Evolutionary conservation across 1,284 basidiomycete genomes (phyloP), one percentile per base, ranked within the genome.

Genomic region (Schizophyllum amplum): DNA sequence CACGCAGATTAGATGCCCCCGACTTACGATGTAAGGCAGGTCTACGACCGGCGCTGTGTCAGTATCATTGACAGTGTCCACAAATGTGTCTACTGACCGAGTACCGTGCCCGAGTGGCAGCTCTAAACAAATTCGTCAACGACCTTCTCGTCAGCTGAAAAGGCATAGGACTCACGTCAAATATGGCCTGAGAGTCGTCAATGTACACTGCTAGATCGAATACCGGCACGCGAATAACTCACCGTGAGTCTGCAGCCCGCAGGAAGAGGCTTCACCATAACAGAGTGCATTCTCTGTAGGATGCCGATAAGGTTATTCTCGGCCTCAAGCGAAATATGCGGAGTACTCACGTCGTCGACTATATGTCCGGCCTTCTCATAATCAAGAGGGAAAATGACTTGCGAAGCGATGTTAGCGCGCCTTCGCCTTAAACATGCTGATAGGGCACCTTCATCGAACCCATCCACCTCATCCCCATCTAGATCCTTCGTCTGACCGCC

Each of bases 401-500:
- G 2, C 49, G 27, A 46, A 21, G 57, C 7, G 42, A 13, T 24
- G 25, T 5, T 23, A 51, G 33, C 17, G 15, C n/a, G n/a, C n/a
- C n/a, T 11, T 4, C 21, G 7, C 11, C 11, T 52, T 17, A 27
- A 21, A 26, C 42, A 23, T 23, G 17, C 22, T 27, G 4, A 49
- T 59, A 47, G 33, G 67, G 2, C 70, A 76, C 87, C 85, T 75
- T 91, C 87, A 59, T 92, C 86, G 53, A 70, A 76, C n/a, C 86
- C 86, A 61, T 84, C 81, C 0, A 72, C 59, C 65, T 88, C 80
- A 62, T 86, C 90, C 1, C 89, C 89, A 63, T 88, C 76, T 6
- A 68, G 59, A 68, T 93, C 90, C 54, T 76, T 75, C 4, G 84
- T 81, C 68, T 92, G 91, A 9, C 89, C 90, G 11, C 92, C 93